Evolutionary conservation across 2,329 filamentous ascomycete genomes (phyloP), one percentile per base, ranked within the genome.

Genomic region (Xylariaceae sp.): DNA sequence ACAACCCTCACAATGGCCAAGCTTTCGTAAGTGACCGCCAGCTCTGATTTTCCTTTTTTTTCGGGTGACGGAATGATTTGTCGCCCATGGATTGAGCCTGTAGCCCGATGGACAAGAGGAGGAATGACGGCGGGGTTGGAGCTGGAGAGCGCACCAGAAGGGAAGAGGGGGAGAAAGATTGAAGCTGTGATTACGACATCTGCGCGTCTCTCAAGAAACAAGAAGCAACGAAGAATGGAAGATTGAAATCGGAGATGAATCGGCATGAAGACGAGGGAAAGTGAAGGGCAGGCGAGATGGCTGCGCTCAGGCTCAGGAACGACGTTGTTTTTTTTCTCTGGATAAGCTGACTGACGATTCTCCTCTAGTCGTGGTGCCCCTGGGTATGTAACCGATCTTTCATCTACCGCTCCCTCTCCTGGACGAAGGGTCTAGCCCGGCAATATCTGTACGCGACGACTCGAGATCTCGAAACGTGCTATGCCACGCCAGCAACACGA

Each of bases 361-460:
- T 15, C 51, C 52, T 59, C 71, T 72, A 88, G 85, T 69, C 85
- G 91, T 86, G 90, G 89, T 89, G 89, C 91, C 85, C 89, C 92
- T 76, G 94, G 59, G 62, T 63, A 63, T 63, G 59, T 63, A 44
- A 42, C 13, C 47, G 8, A 49, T 55, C 18, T 9, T 54, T 51
- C 44, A 15, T 7, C 17, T 42, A 35, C 13, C 18, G 1, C 44
- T 23, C 13, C 15, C 49, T 34, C 3, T 17, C 11, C 17, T 47
- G 30, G n/a, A 35, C 42, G 50, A 51, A 54, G 4, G 2, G 49
- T 15, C 51, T 30, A 15, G 13, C 34, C 11, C 18, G 30, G 17
- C 51, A 13, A 37, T 35, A 34, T 56, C 44, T 58, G 51, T 49
- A 57, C 53, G 55, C 55, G 53, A 59, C 37, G 51, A 44, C 13